Conservation (phyloP, 768 basidiomycete genomes). For the Myochromella boudieri region DNA sequence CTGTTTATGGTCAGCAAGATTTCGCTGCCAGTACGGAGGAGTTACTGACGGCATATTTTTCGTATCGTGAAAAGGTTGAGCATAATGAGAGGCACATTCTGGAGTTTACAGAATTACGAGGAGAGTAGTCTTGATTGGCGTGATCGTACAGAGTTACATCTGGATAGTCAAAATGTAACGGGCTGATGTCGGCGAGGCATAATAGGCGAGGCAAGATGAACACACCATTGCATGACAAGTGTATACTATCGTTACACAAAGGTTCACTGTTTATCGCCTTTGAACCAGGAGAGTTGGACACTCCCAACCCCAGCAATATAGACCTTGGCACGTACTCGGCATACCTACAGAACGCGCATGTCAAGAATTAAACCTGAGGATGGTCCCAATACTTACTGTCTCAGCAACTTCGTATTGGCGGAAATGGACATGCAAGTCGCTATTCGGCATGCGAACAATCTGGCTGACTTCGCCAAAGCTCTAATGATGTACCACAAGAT, state of each 20-base stretch:
- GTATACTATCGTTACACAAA: conserved; percentile 3
- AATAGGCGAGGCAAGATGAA: not conserved
- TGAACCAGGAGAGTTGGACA: conserved; percentile 74
- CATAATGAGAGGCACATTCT: conserved; percentile 13
- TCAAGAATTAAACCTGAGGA: not conserved
- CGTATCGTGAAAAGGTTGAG: conserved; percentile 13
- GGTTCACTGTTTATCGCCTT: conserved; percentile 47
- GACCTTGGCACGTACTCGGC: conserved; percentile 75
- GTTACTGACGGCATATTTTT: conserved; percentile 19
- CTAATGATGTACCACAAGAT: conserved; percentile 29
- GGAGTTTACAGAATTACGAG: conserved; percentile 15
- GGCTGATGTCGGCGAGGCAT: too few species aligned
- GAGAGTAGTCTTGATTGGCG: conserved; percentile 10
- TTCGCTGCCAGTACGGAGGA: not conserved
- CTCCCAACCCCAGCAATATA: conserved; percentile 75
- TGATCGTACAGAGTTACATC: conserved; percentile 15
- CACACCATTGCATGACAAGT: conserved; percentile 4
- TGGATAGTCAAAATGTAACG: not conserved
- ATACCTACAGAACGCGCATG: conserved; percentile 48
- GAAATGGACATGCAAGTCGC: conserved; percentile 78
- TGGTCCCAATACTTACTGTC: conserved; percentile 49
- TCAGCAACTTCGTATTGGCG: conserved; percentile 76
- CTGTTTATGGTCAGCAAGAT: conserved; percentile 1
- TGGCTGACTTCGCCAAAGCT: conserved; percentile 76
- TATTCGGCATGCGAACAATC: conserved; percentile 72